These are phyloP conservation scores for Melanopsichium pennsylvanicum DNA, from an alignment of 1,284 basidiomycete species.

Conservation along the genomic window DNA sequence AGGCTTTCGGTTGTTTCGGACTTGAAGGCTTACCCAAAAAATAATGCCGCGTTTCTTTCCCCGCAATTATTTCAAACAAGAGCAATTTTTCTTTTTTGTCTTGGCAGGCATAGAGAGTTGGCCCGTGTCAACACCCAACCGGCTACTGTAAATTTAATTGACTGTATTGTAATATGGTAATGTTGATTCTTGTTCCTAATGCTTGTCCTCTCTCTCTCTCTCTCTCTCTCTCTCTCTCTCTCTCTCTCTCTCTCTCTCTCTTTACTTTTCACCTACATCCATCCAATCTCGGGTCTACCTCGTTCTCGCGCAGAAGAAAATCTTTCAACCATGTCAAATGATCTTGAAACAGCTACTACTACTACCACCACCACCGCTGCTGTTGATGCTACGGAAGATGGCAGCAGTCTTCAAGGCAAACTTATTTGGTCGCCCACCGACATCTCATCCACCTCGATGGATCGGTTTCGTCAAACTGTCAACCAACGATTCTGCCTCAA, in stretches of 20 bases:
- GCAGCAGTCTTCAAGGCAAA: constrained; percentile 31
- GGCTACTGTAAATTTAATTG: background rate
- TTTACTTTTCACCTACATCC: too few relatives aligned
- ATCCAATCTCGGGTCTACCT: too few relatives aligned
- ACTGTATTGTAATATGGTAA: background rate
- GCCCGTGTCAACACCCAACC: constrained; percentile 7
- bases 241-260: too few relatives aligned
- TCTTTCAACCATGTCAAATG: too few relatives aligned
- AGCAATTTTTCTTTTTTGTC: background rate
- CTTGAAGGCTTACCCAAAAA: constrained; percentile 1
- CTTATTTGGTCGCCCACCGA: constrained; percentile 68
- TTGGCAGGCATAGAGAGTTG: constrained; percentile 1
- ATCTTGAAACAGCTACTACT: background rate
- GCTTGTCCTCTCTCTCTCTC: too few relatives aligned
- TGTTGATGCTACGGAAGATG: too few relatives aligned
- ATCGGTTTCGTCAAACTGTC: constrained; percentile 72
- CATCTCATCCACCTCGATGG: constrained; percentile 70
- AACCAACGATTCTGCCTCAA: constrained; percentile 71
- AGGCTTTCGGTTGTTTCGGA: constrained; percentile 25
- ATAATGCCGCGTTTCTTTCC: constrained; percentile 1
- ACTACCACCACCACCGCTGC: background rate
- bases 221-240: too few relatives aligned
- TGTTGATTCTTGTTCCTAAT: background rate
- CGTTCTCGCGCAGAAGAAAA: too few relatives aligned
- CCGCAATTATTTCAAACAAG: constrained; percentile 13